A percentile compares a stretch with the other conserved stretches of the same genome.
These are phyloP conservation scores for Colletotrichum plurivorum DNA, from an alignment of 2,329 filamentous ascomycete species.

Conservation along the genomic window DNA sequence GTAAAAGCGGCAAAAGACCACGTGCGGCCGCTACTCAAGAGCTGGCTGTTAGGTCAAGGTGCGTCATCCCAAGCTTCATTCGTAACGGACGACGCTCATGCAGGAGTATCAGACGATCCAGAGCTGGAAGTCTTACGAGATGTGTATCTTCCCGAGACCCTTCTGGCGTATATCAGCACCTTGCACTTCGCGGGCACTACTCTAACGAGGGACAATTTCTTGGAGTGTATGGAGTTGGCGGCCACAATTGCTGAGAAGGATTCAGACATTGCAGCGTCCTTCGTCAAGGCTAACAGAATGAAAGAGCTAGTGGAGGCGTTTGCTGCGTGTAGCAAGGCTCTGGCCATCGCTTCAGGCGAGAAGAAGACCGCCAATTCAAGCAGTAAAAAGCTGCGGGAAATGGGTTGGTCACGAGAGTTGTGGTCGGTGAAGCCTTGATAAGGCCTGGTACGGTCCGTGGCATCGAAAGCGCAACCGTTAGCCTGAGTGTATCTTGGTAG, in stretches of 20 bases:
- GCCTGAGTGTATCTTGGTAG: no score
- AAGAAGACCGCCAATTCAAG: slow-evolving; percentile 65
- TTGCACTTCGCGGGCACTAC: slow-evolving; percentile 84
- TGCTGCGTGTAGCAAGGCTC: slow-evolving; percentile 82
- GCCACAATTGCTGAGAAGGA: slow-evolving; percentile 79
- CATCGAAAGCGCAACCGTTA: no score
- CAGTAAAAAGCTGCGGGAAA: slow-evolving; percentile 72
- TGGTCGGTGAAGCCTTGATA: slow-evolving; percentile 68
- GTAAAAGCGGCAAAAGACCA: slow-evolving; percentile 68
- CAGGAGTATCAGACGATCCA: slow-evolving; percentile 42
- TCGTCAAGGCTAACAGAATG: slow-evolving; percentile 77
- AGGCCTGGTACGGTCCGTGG: no score
- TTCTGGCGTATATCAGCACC: slow-evolving; percentile 86
- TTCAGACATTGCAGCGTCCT: slow-evolving; percentile 75
- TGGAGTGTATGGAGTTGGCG: slow-evolving; percentile 90
- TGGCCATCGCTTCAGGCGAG: slow-evolving; percentile 69
- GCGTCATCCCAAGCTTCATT: slow-evolving; percentile 45
- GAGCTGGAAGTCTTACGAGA: slow-evolving; percentile 78
- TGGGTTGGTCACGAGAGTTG: slow-evolving; percentile 74
- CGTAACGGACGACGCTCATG: slow-evolving; percentile 6
- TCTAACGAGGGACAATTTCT: slow-evolving; percentile 81
- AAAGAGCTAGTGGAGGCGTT: slow-evolving; percentile 83
- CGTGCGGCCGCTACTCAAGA: slow-evolving; percentile 73
- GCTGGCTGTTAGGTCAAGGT: slow-evolving; percentile 75
- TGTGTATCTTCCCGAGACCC: slow-evolving; percentile 86